A percentile compares a stretch with the other conserved stretches of the same genome.
phyloP scores from a whole-genome alignment of 2,329 filamentous ascomycete genomes.

The Nemania sp. region DNA sequence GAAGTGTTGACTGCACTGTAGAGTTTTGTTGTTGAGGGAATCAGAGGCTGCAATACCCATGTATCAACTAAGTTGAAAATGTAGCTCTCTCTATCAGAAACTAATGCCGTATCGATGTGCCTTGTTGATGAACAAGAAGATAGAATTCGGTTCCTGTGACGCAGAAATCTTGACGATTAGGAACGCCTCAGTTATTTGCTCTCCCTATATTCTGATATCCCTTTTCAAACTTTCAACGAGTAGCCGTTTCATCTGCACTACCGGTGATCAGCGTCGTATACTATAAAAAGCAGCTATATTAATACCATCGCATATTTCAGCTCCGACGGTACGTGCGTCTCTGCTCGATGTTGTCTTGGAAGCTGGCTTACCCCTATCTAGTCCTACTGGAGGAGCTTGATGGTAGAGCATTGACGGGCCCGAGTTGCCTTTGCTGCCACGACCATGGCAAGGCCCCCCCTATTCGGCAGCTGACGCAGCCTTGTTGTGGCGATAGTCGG shows the following conservation, averaged over 20 bases:
- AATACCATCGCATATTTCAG: background rate
- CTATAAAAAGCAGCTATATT: background rate
- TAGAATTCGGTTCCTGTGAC: no score
- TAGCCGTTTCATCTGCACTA: background rate
- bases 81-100: no score
- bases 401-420: background rate
- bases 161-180: no score
- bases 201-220: background rate
- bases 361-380: no score
- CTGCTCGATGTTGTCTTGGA: background rate
- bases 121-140: no score
- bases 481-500: slow-evolving; percentile 6
- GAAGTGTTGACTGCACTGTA: no score
- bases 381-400: background rate
- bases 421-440: no score
- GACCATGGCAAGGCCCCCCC: no score
- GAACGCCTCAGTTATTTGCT: background rate
- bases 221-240: background rate
- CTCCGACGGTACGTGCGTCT: background rate
- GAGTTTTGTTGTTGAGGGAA: no score
- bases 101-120: no score
- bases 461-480: slow-evolving; percentile 14
- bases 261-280: background rate
- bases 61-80: no score
- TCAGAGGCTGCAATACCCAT: no score